Percentiles rank a stretch among this genome's conserved stretches.
phyloP scores from a whole-genome alignment of 495 filamentous ascomycete genomes.

The Geoglossum glabrum region DNA sequence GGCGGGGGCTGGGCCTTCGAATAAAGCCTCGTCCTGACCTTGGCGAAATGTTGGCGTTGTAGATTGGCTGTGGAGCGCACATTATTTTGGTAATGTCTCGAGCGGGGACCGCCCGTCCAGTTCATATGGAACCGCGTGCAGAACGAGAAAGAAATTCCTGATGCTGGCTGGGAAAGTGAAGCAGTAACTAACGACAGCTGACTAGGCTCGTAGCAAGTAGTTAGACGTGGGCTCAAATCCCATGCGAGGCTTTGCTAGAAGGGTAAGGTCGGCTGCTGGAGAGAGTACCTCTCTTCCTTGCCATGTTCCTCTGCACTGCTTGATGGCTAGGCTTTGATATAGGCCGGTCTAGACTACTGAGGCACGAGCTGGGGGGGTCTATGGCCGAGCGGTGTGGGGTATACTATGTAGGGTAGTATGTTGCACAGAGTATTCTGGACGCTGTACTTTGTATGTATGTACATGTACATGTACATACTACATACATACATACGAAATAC shows the following conservation, averaged over 20 bases:
- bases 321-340: not conserved
- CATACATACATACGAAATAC: too few relatives aligned
- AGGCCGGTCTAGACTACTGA: not conserved
- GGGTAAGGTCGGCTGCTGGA: not conserved
- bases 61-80: not conserved
- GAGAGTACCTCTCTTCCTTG: not conserved
- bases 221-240: not conserved
- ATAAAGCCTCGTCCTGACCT: not conserved
- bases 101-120: slow-evolving; percentile 1
- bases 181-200: not conserved
- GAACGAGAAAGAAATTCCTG: not conserved
- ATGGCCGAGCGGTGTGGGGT: not conserved
- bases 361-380: not conserved
- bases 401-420: too few relatives aligned
- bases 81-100: not conserved
- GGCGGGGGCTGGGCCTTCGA: not conserved
- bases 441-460: too few relatives aligned
- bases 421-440: too few relatives aligned
- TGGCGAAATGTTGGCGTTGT: slow-evolving; percentile 1
- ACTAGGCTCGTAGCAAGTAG: not conserved
- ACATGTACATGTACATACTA: too few relatives aligned
- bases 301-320: not conserved
- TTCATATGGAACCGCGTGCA: not conserved
- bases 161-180: not conserved
- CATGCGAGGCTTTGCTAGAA: not conserved